These are phyloP conservation scores for Tulasnella sp. DNA, from an alignment of 768 basidiomycete genomes.

Conservation along the genomic window DNA sequence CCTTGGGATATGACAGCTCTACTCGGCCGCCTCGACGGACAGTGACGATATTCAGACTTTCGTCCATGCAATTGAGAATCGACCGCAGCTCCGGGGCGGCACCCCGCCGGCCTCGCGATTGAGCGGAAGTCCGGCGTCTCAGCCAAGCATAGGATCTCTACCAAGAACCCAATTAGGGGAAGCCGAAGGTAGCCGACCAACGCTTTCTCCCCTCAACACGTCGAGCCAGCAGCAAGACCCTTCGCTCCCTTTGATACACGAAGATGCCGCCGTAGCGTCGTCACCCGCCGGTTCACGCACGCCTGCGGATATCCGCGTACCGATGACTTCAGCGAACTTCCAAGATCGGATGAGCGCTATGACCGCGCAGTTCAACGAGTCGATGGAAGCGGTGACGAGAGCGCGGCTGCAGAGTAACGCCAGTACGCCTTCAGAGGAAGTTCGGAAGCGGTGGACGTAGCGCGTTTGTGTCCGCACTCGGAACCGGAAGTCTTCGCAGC, in stretches of 20 bases:
- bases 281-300: neutral
- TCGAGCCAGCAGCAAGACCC: neutral
- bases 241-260: neutral
- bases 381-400: neutral
- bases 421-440: neutral
- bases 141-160: conserved; percentile 1
- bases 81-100: conserved; percentile 15
- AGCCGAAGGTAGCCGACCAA: neutral
- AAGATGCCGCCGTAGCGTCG: neutral
- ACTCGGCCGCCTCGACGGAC: neutral
- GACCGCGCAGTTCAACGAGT: neutral
- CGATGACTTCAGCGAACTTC: neutral
- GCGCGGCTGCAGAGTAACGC: neutral
- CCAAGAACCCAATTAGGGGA: neutral
- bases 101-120: neutral
- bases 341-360: neutral
- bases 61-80: conserved; percentile 10
- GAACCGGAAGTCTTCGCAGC: neutral
- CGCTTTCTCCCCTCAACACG: neutral
- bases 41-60: conserved; percentile 14
- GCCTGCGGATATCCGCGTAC: neutral
- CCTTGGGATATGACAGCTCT: neutral
- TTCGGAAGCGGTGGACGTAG: neutral
- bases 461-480: neutral
- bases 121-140: conserved; percentile 5